phyloP scores from a whole-genome alignment of 2,329 filamentous ascomycete genomes.

The Penicillium janthinellum region DNA sequence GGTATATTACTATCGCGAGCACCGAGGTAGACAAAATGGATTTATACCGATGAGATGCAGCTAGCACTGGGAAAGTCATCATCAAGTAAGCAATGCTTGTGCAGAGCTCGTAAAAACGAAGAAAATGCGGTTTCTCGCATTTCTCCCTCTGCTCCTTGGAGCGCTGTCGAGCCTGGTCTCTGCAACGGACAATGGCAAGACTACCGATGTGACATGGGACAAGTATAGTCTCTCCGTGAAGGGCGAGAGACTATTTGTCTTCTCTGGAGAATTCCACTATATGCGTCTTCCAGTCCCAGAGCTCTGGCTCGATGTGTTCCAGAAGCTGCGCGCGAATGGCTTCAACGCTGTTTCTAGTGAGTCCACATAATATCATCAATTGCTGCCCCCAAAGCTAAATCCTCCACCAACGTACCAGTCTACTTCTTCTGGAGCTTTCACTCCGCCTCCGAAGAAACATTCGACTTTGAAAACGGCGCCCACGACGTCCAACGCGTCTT shows the following conservation, averaged over 20 bases:
- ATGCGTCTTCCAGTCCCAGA: conserved; percentile 57
- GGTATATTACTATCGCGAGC: conserved; percentile 27
- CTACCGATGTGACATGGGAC: conserved; percentile 54
- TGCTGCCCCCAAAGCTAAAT: not conserved
- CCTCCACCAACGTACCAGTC: conserved; percentile 8
- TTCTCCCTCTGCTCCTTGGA: conserved; percentile 19
- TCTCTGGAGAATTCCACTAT: conserved; percentile 57
- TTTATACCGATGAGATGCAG: conserved; percentile 1
- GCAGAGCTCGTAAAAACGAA: not conserved
- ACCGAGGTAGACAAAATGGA: conserved; percentile 16
- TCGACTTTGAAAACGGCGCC: conserved; percentile 54
- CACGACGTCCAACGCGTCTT: conserved; percentile 56
- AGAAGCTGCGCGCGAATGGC: conserved; percentile 56
- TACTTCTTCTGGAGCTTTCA: conserved; percentile 39
- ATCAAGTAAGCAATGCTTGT: not conserved
- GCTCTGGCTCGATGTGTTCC: conserved; percentile 58
- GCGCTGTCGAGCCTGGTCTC: conserved; percentile 15
- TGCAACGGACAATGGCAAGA: conserved; percentile 46
- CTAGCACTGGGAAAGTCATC: not conserved
- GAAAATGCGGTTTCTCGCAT: conserved; percentile 23
- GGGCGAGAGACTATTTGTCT: conserved; percentile 52
- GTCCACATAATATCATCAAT: not conserved
- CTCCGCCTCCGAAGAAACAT: conserved; percentile 33
- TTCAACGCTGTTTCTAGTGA: conserved; percentile 54
- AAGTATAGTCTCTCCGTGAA: conserved; percentile 55